Percentiles rank a stretch among this genome's conserved stretches.
These are phyloP conservation scores for Stentor roeselii DNA, from an alignment of 73 alveolate genomes.

Conservation along the genomic window DNA sequence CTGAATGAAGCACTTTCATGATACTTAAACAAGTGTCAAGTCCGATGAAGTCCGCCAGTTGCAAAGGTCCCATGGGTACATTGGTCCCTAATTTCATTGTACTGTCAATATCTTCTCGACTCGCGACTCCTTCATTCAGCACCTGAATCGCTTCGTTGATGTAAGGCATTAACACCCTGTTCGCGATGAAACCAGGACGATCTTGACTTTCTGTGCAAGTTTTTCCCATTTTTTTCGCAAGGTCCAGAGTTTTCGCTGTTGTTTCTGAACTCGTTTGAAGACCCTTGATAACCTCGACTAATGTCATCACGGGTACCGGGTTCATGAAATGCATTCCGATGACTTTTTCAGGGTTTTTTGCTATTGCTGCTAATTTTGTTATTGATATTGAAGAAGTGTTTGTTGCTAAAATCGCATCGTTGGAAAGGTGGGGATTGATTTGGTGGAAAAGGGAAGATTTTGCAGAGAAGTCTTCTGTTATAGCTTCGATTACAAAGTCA, in stretches of 20 bases:
- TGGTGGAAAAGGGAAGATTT: conserved; percentile 54
- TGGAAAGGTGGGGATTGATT: conserved; percentile 41
- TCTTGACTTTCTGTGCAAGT: conserved; percentile 71
- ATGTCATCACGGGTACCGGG: conserved; percentile 97
- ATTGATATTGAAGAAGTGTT: conserved; percentile 94
- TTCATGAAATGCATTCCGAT: conserved; percentile 97
- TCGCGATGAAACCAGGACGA: conserved; percentile 91
- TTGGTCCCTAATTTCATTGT: conserved; percentile 96
- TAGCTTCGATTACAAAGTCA: conserved; percentile 88
- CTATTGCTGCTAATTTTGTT: conserved; percentile 86
- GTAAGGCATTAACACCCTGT: conserved; percentile 92
- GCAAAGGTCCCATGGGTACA: conserved; percentile 98
- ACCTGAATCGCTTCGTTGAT: conserved; percentile 89
- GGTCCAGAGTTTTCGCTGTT: conserved; percentile 60
- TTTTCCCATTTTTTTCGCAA: conserved; percentile 77
- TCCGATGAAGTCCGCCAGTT: conserved; percentile 96
- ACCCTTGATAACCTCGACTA: conserved; percentile 89
- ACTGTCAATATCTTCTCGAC: conserved; percentile 87
- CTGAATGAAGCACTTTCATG: conserved; percentile 80
- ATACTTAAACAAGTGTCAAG: conserved; percentile 77
- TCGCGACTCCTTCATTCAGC: conserved; percentile 88
- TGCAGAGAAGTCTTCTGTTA: conserved; percentile 69
- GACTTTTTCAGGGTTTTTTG: conserved; percentile 72
- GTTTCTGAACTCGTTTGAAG: conserved; percentile 81
- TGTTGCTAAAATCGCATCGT: conserved; percentile 80